Conservation (phyloP, 2,329 filamentous ascomycete species). For the Parastagonospora nodorum region DNA sequence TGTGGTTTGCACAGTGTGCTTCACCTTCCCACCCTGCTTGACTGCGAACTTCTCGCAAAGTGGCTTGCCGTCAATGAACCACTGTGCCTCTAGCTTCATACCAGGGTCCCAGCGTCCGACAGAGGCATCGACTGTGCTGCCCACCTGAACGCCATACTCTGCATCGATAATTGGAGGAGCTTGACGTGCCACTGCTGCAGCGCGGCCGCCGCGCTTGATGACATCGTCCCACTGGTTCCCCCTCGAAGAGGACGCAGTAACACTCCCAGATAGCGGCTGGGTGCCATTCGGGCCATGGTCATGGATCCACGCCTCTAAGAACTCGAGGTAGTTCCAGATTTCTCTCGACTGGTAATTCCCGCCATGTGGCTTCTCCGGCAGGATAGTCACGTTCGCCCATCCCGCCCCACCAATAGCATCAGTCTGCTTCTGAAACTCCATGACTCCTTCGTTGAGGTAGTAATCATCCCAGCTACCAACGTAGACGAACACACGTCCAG, state of each 20-base stretch:
- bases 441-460: conserved; percentile 46
- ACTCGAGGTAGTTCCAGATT: conserved; percentile 43
- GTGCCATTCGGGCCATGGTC: conserved; percentile 40
- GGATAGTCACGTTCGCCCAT: conserved; percentile 46
- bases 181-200: conserved; percentile 42
- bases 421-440: conserved; percentile 40
- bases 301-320: conserved; percentile 35
- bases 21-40: conserved; percentile 24
- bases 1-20: conserved; percentile 7
- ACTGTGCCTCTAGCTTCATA: conserved; percentile 40
- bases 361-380: conserved; percentile 38
- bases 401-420: conserved; percentile 37
- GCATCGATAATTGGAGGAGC: conserved; percentile 27
- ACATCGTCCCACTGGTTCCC: conserved; percentile 46
- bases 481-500: conserved; percentile 41
- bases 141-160: conserved; percentile 6
- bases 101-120: conserved; percentile 48
- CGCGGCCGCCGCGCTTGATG: conserved; percentile 36
- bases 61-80: conserved; percentile 35
- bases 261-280: conserved; percentile 28
- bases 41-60: conserved; percentile 27
- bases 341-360: conserved; percentile 40
- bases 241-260: conserved; percentile 22
- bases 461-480: conserved; percentile 45
- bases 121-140: conserved; percentile 11